Evolutionary conservation across 1,139 yeast genomes (phyloP), one percentile per base, ranked within the genome.

Genomic region (Blastobotrys serpentis): DNA sequence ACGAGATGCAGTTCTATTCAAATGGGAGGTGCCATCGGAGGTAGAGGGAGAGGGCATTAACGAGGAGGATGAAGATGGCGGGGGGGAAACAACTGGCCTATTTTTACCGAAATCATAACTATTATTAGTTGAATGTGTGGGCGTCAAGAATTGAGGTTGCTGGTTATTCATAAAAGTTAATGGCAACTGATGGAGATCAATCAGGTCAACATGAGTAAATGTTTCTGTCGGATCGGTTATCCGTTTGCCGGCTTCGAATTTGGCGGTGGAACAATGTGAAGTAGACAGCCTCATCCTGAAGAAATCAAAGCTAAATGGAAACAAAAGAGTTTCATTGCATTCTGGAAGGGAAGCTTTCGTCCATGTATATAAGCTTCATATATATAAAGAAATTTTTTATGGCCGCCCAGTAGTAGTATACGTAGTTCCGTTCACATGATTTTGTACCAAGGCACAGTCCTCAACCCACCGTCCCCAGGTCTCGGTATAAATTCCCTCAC

Each of bases 101-200:
- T 14, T 29, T 11, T 29, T 29, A 4, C 40, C 25, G 14, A 18
- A 19, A 18, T 36, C 40, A 19, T 36, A 13, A 19, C 40, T 36
- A 18, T 19, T 36, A 3, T 13, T 19, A 19, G 40, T 14, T 19
- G 40, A 36, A 19, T 36, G 40, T 13, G 13, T 19, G 7, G 40
- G 40, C 3, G 40, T 36, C 14, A 19, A 10, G n/a, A 36, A 18
- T 7, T 19, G 32, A 6, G 26, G 38, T 11, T 36, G 40, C 40
- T 36, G 40, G 25, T 14, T 19, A 13, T 18, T 36, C 40, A 36
- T 36, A n/a, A 17, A 36, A 18, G 22, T 4, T 29, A 10, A 10
- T 11, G 7, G 32, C 32, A 11, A 29, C 32, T 29, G 32, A 7
- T 14, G 13, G n/a, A 11, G 32, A 29, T 29, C 32, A 4, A 14